These are phyloP conservation scores for Cladosporium colombiae DNA, from an alignment of 2,329 filamentous ascomycete genomes.

Conservation along the genomic window DNA sequence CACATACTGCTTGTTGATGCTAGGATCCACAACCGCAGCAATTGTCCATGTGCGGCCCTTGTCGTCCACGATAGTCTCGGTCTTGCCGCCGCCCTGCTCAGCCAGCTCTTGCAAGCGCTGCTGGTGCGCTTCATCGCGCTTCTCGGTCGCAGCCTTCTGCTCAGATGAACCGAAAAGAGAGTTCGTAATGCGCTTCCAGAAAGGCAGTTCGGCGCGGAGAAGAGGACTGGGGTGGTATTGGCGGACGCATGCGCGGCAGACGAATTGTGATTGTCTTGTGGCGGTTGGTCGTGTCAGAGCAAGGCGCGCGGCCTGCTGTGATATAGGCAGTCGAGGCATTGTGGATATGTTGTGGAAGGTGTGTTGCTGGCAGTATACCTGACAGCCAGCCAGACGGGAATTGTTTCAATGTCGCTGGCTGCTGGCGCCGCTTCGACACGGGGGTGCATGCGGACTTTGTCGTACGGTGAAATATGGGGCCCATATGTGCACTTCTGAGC, in stretches of 20 bases:
- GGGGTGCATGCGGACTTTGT: background rate
- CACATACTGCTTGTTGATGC: conserved; percentile 42
- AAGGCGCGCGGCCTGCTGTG: conserved; percentile 33
- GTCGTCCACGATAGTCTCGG: conserved; percentile 20
- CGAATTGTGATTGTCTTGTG: conserved; percentile 25
- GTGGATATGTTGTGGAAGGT: background rate
- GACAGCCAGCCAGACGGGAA: background rate
- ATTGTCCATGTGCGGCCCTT: conserved; percentile 29
- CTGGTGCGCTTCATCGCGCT: conserved; percentile 25
- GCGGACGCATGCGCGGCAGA: conserved; percentile 35
- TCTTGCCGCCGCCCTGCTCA: conserved; percentile 18
- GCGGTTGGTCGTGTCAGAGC: conserved; percentile 19
- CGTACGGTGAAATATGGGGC: background rate
- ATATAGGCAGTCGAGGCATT: conserved; percentile 18
- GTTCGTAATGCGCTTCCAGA: conserved; percentile 29
- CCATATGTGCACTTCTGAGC: background rate
- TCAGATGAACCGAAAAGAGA: conserved; percentile 34
- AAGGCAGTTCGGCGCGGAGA: conserved; percentile 27
- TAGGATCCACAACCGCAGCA: conserved; percentile 29
- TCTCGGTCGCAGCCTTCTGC: conserved; percentile 21
- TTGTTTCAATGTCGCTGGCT: conserved; percentile 9
- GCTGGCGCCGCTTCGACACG: conserved; percentile 1
- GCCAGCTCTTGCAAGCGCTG: conserved; percentile 19
- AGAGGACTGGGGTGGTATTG: conserved; percentile 31
- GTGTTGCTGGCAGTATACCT: background rate